phyloP scores from a whole-genome alignment of 148 eudicot species.

The Silene conica region DNA sequence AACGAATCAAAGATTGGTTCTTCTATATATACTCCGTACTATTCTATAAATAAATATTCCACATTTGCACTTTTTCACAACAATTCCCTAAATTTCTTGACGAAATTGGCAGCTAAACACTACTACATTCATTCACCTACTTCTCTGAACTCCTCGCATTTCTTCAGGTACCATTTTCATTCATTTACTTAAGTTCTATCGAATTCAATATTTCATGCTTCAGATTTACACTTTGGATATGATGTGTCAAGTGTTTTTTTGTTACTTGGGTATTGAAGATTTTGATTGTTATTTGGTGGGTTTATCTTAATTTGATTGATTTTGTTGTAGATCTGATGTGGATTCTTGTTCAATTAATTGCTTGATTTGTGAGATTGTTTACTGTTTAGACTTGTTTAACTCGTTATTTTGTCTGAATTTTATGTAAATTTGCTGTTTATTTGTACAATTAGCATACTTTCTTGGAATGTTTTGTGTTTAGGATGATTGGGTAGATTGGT shows the following conservation, averaged over 20 bases:
- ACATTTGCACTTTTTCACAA: not conserved
- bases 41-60: not conserved
- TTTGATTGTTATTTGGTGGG: not conserved
- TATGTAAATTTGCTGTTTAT: not conserved
- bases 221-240: not conserved
- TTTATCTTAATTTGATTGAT: not conserved
- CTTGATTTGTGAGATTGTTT: not conserved
- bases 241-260: not conserved
- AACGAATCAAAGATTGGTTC: not conserved
- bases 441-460: not conserved
- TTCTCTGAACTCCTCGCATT: not conserved
- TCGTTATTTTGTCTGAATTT: not conserved
- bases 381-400: not conserved
- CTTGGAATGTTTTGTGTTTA: not conserved
- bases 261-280: not conserved
- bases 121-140: not conserved
- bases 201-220: not conserved
- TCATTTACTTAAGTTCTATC: not conserved
- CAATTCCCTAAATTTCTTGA: not conserved
- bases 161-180: slow-evolving; percentile 1
- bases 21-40: not conserved
- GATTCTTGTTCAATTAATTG: not conserved
- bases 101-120: not conserved
- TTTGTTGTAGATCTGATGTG: slow-evolving; percentile 1
- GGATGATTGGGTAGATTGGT: not conserved